Conservation (phyloP, 2,329 filamentous ascomycete genomes). For the Apiospora koreana region DNA sequence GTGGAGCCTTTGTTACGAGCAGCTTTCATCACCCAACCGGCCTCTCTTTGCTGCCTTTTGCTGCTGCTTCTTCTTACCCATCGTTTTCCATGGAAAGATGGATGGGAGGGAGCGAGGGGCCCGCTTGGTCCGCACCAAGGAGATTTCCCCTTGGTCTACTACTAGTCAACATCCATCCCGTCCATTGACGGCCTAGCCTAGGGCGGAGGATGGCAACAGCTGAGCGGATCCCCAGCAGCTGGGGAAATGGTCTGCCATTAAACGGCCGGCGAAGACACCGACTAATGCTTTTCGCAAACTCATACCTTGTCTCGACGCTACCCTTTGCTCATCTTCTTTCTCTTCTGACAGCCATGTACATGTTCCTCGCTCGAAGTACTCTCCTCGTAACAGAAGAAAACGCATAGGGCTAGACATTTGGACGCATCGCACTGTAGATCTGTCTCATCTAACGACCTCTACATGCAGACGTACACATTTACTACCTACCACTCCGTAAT, state of each 20-base stretch:
- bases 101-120: not conserved
- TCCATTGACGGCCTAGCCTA: too few relatives aligned
- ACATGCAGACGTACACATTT: too few relatives aligned
- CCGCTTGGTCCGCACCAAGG: not conserved
- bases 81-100: too few relatives aligned
- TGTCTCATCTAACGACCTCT: not conserved
- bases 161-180: not conserved
- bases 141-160: not conserved
- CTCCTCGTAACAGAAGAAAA: not conserved
- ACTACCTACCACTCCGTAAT: not conserved
- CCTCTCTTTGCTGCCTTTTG: too few relatives aligned
- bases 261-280: too few relatives aligned
- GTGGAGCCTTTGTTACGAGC: not conserved
- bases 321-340: too few relatives aligned
- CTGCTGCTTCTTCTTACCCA: too few relatives aligned
- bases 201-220: too few relatives aligned
- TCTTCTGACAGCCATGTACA: not conserved
- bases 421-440: not conserved
- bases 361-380: not conserved
- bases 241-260: too few relatives aligned
- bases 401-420: not conserved
- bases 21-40: not conserved
- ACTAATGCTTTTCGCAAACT: too few relatives aligned
- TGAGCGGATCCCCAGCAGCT: too few relatives aligned
- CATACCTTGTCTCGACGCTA: too few relatives aligned